phyloP scores from a whole-genome alignment of 176 grass and related monocot species.

The Cenchrus fungigraminus region DNA sequence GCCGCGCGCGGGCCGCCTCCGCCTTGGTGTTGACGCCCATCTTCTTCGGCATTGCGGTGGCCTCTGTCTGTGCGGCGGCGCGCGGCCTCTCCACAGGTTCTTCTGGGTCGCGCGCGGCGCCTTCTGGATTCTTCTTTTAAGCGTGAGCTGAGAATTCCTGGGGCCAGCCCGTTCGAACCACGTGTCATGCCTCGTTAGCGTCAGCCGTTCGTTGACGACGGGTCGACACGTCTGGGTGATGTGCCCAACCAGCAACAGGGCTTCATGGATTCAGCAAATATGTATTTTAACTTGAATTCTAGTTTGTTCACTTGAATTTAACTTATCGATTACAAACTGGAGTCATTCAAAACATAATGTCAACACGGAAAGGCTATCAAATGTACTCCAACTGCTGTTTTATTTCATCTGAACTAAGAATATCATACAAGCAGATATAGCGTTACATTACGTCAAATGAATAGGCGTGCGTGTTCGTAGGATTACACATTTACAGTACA shows the following conservation, averaged over 20 bases:
- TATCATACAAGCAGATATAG: background rate
- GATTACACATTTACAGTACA: slow-evolving; percentile 31
- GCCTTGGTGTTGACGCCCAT: slow-evolving; percentile 79
- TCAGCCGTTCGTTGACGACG: background rate
- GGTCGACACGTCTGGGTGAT: background rate
- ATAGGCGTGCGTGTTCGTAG: background rate
- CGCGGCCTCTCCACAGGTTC: no score
- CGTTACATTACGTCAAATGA: background rate
- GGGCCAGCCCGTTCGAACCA: background rate
- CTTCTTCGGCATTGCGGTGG: slow-evolving; percentile 73
- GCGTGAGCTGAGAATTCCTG: background rate
- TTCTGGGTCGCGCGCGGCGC: no score
- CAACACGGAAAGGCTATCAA: background rate
- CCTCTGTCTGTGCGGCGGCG: background rate
- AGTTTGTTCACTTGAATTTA: background rate
- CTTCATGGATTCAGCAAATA: background rate
- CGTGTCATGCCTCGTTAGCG: background rate
- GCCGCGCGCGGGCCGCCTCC: slow-evolving; percentile 48
- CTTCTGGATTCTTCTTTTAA: slow-evolving; percentile 15
- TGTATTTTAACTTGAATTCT: background rate
- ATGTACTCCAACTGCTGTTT: background rate
- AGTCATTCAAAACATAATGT: background rate
- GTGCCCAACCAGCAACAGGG: background rate
- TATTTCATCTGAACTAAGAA: background rate
- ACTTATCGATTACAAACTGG: background rate